Evolutionary conservation across 2,329 filamentous ascomycete genomes (phyloP).

Genomic region (Sporothrix protearum): DNA sequence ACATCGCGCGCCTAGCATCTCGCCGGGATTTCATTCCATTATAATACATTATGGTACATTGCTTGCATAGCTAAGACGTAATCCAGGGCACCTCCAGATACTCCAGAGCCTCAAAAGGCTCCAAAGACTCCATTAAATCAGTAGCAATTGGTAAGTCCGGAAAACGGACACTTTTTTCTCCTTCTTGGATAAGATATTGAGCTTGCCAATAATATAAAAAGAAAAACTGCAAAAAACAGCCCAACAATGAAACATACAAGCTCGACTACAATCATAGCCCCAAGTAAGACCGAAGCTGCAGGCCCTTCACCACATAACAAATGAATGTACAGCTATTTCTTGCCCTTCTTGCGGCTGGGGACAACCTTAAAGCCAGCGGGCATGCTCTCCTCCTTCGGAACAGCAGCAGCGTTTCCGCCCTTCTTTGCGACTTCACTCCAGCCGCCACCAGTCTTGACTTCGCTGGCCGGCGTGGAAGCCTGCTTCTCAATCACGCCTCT

Average conservation of each 20-base stretch:
- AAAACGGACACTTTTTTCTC: background rate
- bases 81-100: too few species aligned
- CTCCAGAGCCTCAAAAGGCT: too few species aligned
- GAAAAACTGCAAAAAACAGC: background rate
- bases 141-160: background rate
- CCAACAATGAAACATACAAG: background rate
- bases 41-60: too few species aligned
- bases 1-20: too few species aligned
- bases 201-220: background rate
- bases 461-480: conserved; percentile 37
- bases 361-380: conserved; percentile 81
- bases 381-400: conserved; percentile 41
- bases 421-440: conserved; percentile 99
- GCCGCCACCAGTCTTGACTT: conserved; percentile 57
- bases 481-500: conserved; percentile 78
- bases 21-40: too few species aligned
- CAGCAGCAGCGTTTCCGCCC: conserved; percentile 55
- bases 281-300: background rate
- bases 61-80: too few species aligned
- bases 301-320: background rate
- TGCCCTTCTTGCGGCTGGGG: conserved; percentile 85
- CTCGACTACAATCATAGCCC: background rate
- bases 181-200: background rate
- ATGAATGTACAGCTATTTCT: conserved; percentile 50
- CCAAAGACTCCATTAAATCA: background rate